Percentiles rank a stretch among this genome's conserved stretches.
Evolutionary conservation across 2,329 filamentous ascomycete species (phyloP).

Genomic region (Ramichloridium luteum): DNA sequence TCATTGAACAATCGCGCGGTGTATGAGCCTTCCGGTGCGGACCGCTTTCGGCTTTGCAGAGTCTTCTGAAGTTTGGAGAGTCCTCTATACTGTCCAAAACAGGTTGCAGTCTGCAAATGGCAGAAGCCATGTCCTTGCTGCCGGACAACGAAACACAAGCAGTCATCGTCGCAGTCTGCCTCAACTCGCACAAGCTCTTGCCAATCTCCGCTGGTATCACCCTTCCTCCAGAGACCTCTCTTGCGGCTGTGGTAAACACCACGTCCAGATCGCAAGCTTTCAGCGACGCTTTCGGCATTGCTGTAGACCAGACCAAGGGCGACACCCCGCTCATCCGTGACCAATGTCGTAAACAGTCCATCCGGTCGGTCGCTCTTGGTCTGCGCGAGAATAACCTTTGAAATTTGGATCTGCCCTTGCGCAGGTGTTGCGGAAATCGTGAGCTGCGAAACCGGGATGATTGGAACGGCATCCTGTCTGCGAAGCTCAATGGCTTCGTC

Average conservation of each 20-base stretch:
- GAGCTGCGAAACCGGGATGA: conserved; percentile 59
- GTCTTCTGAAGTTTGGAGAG: conserved; percentile 80
- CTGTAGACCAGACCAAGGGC: conserved; percentile 89
- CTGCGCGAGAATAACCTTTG: conserved; percentile 58
- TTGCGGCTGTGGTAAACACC: conserved; percentile 96
- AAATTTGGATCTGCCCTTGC: conserved; percentile 49
- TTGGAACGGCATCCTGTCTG: conserved; percentile 46
- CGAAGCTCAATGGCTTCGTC: conserved; percentile 31
- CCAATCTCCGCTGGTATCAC: conserved; percentile 83
- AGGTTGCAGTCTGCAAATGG: conserved; percentile 81
- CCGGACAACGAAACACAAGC: conserved; percentile 75
- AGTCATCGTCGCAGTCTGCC: conserved; percentile 88
- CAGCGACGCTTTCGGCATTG: conserved; percentile 76
- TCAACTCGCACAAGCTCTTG: conserved; percentile 78
- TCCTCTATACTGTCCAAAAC: conserved; percentile 76
- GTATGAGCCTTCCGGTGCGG: conserved; percentile 81
- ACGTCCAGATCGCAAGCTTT: conserved; percentile 66
- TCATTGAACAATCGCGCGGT: conserved; percentile 89
- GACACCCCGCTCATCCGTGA: conserved; percentile 75
- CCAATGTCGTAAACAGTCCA: conserved; percentile 75
- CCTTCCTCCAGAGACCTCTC: conserved; percentile 92
- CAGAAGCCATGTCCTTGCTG: conserved; percentile 87
- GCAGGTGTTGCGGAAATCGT: conserved; percentile 53
- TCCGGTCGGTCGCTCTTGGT: conserved; percentile 75
- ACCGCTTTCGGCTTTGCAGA: conserved; percentile 64